Base-by-base conservation (phyloP, 2,329 filamentous ascomycete genomes). In the Dactylellina cionopaga region DNA sequence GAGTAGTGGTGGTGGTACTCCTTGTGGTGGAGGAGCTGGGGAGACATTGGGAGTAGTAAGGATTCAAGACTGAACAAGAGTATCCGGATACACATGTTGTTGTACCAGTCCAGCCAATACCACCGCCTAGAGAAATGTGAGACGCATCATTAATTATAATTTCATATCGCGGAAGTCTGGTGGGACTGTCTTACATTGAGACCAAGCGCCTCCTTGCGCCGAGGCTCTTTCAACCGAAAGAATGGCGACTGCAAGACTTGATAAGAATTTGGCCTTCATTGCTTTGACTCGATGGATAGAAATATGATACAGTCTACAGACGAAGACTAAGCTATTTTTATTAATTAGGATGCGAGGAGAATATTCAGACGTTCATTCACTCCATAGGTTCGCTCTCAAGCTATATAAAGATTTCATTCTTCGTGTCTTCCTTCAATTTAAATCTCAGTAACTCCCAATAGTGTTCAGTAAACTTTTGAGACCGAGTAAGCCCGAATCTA, bases 31-130 rank as follows among this genome's bases (percentile, higher is more conserved):
- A 31, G 35, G 13, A 22, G 5, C 74, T 72, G 46, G 63, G 44
- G 54, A 72, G 60, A 44, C 76, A 78, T 73, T 77, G 75, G 25
- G 64, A 74, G 24, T 77, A 75, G 56, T 74, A 77, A 6, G 58
- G 41, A 51, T 75, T 76, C 19, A 44, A 15, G 19, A 74, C 59
- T 2, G 46, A 58, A 59, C 76, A 77, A 25, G 51, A 37, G 15
- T 58, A 74, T 13, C 74, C 69, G 13, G 71, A 41, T 24, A 68
- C 64, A 51, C 75, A 77, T 13, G 56, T 64, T 13, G 74, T 77
- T 5, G 54, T 37, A 2, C 75, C 74, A 58, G 46, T 52, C 43
- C 63, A 72, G 29, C 75, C 73, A 49, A 70, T 64, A 10, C 78
- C 78, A 52, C 77, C 77, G 52, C 78, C 77, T 79, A 44, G 55